These are phyloP conservation scores for Cercospora sp. DNA, from an alignment of 2,329 filamentous ascomycete species.

Conservation along the genomic window DNA sequence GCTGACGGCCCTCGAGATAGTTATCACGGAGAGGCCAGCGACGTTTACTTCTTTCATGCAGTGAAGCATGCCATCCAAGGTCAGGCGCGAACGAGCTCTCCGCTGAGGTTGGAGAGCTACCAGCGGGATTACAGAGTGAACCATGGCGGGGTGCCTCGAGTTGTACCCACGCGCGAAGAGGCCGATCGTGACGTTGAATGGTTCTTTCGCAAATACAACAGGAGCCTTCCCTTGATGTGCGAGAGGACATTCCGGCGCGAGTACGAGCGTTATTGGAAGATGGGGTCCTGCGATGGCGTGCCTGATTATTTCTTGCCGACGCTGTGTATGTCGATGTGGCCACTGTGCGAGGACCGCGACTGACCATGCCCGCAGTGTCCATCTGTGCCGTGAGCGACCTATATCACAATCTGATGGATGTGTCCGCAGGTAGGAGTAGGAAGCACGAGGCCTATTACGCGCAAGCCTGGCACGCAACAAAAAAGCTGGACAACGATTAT, in stretches of 20 bases:
- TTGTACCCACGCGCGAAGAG: constrained; percentile 11
- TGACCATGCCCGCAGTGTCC: constrained; percentile 1
- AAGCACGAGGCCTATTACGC: constrained; percentile 10
- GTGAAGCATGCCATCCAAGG: constrained; percentile 8
- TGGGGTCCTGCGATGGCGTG: constrained; percentile 8
- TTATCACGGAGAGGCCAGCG: constrained; percentile 14
- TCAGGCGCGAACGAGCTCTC: neutral
- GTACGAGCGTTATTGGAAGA: constrained; percentile 14
- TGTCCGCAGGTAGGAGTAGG: neutral
- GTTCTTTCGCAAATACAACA: constrained; percentile 2
- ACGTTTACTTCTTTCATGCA: constrained; percentile 12
- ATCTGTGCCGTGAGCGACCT: constrained; percentile 7
- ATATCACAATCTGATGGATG: neutral
- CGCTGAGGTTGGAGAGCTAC: constrained; percentile 5
- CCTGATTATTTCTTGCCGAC: constrained; percentile 1
- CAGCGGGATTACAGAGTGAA: constrained; percentile 3
- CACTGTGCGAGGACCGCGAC: neutral
- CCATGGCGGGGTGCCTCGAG: constrained; percentile 4
- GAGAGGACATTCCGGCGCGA: constrained; percentile 13
- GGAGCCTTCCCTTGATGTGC: constrained; percentile 4
- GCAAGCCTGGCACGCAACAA: constrained; percentile 6
- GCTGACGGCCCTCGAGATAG: constrained; percentile 4
- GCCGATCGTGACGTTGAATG: constrained; percentile 12
- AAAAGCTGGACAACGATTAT: constrained; percentile 11
- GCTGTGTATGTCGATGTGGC: neutral